Conservation (phyloP, 805 yeast species). For the Kregervanrija delftensis region DNA sequence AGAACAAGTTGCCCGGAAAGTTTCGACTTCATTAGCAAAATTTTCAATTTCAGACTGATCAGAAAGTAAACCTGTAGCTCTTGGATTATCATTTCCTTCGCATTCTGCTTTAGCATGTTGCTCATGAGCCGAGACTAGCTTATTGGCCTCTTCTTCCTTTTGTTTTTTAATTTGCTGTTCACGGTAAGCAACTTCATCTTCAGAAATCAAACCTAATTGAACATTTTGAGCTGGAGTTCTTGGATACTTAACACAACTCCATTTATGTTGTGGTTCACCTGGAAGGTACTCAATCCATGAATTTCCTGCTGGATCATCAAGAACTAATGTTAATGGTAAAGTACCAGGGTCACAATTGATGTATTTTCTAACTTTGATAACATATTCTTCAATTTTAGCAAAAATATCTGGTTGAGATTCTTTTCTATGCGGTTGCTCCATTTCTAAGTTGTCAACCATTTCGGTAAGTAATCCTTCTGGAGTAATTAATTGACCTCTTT, state of each 20-base stretch:
- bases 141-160: slow-evolving; percentile 11
- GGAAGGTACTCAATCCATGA: slow-evolving; percentile 92
- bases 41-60: slow-evolving; percentile 77
- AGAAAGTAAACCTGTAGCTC: slow-evolving; percentile 51
- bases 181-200: slow-evolving; percentile 54
- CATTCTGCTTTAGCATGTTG: slow-evolving; percentile 27
- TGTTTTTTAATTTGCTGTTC: slow-evolving; percentile 24
- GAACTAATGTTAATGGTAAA: slow-evolving; percentile 67
- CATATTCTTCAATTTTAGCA: slow-evolving; percentile 67
- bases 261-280: slow-evolving; percentile 81
- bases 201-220: slow-evolving; percentile 71
- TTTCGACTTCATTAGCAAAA: slow-evolving; percentile 83
- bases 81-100: slow-evolving; percentile 29
- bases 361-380: slow-evolving; percentile 50
- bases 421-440: slow-evolving; percentile 79
- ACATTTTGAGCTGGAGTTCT: slow-evolving; percentile 88
- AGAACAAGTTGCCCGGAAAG: slow-evolving; percentile 89
- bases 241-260: slow-evolving; percentile 77
- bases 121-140: slow-evolving; percentile 21
- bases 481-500: slow-evolving; percentile 87
- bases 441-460: slow-evolving; percentile 71
- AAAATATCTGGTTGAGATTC: slow-evolving; percentile 66
- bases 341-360: slow-evolving; percentile 61
- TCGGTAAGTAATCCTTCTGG: slow-evolving; percentile 84
- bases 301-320: slow-evolving; percentile 96